Percentiles rank a stretch among this genome's conserved stretches.
Conservation (phyloP, 169 alveolate species). For the Nephromyces sp. region DNA sequence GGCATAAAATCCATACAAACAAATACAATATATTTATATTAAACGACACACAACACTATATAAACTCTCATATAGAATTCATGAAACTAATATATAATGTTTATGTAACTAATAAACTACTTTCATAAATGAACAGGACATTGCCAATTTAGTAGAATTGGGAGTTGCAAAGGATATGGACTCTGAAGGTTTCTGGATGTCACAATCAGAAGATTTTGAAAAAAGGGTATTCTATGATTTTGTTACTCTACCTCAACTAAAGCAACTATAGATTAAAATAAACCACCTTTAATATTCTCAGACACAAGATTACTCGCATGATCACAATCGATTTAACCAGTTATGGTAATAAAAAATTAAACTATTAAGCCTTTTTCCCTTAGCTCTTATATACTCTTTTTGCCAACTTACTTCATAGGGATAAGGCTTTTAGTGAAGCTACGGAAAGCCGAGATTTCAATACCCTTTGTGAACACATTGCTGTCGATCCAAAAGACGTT, state of each 20-base stretch:
- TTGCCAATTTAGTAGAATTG: conserved; percentile 42
- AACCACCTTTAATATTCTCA: neutral
- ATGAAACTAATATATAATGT: too few relatives aligned
- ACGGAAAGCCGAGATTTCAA: neutral
- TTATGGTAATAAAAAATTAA: too few relatives aligned
- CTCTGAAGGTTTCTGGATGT: conserved; percentile 61
- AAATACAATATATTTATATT: too few relatives aligned
- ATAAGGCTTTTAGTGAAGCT: neutral
- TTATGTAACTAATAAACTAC: too few relatives aligned
- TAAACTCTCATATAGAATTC: too few relatives aligned
- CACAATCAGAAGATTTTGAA: conserved; percentile 17
- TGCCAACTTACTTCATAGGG: neutral
- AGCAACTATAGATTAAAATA: neutral
- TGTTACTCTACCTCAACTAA: neutral
- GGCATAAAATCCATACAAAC: too few relatives aligned
- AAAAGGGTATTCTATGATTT: too few relatives aligned
- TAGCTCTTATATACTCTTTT: neutral
- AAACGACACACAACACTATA: too few relatives aligned
- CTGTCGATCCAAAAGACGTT: neutral
- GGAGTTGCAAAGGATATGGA: conserved; percentile 64
- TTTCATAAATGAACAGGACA: conserved; percentile 27
- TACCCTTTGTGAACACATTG: neutral
- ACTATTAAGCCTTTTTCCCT: too few relatives aligned
- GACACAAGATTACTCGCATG: neutral
- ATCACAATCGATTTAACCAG: neutral